phyloP scores from a whole-genome alignment of 139 green algal species.

The Raphidocelis subcapitata region DNA sequence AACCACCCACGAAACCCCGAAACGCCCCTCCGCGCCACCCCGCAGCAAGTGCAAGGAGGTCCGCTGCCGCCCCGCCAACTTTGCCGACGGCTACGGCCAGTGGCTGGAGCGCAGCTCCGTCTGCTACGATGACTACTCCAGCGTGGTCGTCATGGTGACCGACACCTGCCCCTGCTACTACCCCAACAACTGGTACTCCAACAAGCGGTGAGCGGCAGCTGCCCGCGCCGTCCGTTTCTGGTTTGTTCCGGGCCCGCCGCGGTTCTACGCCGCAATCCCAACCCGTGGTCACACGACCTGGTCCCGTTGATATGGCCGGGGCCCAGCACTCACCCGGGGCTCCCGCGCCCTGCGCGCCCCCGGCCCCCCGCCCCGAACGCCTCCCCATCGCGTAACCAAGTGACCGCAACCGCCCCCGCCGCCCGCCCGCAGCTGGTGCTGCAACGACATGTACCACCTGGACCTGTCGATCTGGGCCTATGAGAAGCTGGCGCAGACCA shows the following conservation, averaged over 20 bases:
- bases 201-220: constrained; percentile 36
- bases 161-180: constrained; percentile 46
- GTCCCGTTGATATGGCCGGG: no score
- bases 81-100: constrained; percentile 45
- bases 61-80: constrained; percentile 20
- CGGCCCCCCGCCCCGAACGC: no score
- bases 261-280: no score
- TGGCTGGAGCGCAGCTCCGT: constrained; percentile 26
- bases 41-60: constrained; percentile 41
- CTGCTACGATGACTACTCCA: constrained; percentile 32
- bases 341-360: no score
- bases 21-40: no score
- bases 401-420: neutral
- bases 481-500: constrained; percentile 45
- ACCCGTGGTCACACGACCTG: no score
- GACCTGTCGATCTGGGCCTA: constrained; percentile 35
- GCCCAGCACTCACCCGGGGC: no score
- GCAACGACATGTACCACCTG: constrained; percentile 40
- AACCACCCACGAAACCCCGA: no score
- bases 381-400: no score
- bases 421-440: constrained; percentile 20
- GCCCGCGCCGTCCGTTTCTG: no score
- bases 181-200: constrained; percentile 36
- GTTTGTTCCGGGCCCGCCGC: no score
- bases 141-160: constrained; percentile 35